Conservation (phyloP, 257 asterid species). For the Craterostigma plantagineum region DNA sequence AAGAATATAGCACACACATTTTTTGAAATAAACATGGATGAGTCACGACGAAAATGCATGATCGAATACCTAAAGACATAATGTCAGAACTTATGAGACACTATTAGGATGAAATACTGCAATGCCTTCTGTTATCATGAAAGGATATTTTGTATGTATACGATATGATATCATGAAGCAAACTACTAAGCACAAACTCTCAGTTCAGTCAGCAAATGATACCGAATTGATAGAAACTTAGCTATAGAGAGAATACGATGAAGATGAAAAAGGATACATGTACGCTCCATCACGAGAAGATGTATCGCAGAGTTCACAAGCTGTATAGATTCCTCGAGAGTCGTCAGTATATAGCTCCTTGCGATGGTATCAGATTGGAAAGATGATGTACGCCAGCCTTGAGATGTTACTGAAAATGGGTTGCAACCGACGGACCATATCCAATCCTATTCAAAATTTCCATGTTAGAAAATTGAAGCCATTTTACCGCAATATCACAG, state of each 20-base stretch:
- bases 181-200: no score
- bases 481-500: neutral
- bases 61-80: no score
- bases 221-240: no score
- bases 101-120: no score
- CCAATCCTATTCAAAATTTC: constrained; percentile 59
- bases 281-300: constrained; percentile 66
- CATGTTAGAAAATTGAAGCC: constrained; percentile 4
- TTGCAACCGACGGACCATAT: constrained; percentile 94
- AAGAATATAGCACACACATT: no score
- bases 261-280: constrained; percentile 72
- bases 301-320: constrained; percentile 75
- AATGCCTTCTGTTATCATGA: no score
- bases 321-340: constrained; percentile 85
- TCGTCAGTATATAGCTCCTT: constrained; percentile 80
- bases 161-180: no score
- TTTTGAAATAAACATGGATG: no score
- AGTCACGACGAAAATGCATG: no score
- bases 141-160: no score
- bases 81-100: no score
- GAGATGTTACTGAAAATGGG: constrained; percentile 73
- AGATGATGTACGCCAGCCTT: constrained; percentile 65
- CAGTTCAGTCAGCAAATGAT: no score
- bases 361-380: constrained; percentile 81
- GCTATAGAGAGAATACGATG: constrained; percentile 1